These are phyloP conservation scores for Nematocida major DNA, from an alignment of 371 early-diverging fungal species.

Conservation along the genomic window DNA sequence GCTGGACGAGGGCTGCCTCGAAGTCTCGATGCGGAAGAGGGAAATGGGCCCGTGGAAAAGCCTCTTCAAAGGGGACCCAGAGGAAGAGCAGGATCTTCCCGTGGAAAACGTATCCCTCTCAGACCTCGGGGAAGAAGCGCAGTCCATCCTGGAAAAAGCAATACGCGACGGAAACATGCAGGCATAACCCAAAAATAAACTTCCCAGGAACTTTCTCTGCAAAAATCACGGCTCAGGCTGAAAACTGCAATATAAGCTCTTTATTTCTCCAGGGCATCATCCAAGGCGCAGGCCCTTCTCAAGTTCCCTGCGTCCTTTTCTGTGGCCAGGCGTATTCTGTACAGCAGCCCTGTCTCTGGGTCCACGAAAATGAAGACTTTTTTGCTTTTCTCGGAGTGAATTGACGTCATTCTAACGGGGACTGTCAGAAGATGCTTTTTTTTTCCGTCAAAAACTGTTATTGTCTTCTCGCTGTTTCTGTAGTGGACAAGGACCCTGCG, in stretches of 20 bases:
- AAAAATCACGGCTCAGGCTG: no score
- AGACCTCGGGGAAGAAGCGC: neutral
- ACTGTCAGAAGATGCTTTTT: neutral
- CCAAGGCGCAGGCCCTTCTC: neutral
- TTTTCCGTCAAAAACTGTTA: conserved; percentile 11
- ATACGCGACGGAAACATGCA: neutral
- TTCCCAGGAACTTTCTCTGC: no score
- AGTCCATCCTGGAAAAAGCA: neutral
- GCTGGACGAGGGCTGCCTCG: neutral
- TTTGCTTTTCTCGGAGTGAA: neutral
- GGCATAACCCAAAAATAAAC: no score
- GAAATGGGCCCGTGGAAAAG: neutral
- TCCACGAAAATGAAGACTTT: conserved; percentile 40
- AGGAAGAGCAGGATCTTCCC: neutral
- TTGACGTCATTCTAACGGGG: conserved; percentile 3
- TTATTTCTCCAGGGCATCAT: neutral
- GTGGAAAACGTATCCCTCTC: neutral
- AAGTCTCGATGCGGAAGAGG: neutral
- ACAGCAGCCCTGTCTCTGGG: neutral
- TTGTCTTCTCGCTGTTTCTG: neutral
- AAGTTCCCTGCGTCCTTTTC: neutral
- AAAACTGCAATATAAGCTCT: neutral
- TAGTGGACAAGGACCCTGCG: conserved; percentile 1
- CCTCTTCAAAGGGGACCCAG: conserved; percentile 6
- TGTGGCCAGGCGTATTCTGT: conserved; percentile 30